Percentiles rank a stretch among this genome's conserved stretches.
phyloP scores from a whole-genome alignment of 1,139 yeast species.

The Hyphopichia fennica region DNA sequence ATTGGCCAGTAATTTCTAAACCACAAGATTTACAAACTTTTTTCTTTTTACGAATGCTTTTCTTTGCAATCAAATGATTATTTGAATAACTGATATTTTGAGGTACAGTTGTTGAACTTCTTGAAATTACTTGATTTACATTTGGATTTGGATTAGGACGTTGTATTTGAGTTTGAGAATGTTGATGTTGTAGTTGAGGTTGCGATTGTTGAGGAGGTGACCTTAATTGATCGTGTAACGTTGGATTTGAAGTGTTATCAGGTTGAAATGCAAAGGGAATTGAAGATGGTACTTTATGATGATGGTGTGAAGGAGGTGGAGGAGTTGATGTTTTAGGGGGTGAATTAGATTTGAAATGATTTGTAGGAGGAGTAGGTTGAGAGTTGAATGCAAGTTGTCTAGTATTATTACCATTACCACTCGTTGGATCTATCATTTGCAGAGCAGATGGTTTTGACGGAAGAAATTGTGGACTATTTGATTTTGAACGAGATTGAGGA shows the following conservation, averaged over 20 bases:
- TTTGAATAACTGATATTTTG: not conserved
- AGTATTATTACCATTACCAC: not conserved
- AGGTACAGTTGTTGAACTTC: not conserved
- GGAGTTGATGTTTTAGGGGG: not conserved
- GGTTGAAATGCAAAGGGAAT: not conserved
- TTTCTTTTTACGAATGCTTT: constrained; percentile 24
- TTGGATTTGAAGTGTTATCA: not conserved
- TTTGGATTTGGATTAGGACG: constrained; percentile 3
- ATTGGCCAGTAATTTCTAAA: constrained; percentile 70
- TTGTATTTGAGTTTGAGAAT: constrained; percentile 12
- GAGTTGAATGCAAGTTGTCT: not conserved
- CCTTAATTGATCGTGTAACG: not conserved
- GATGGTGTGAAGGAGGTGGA: not conserved
- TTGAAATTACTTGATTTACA: not conserved
- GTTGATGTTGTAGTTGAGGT: constrained; percentile 10
- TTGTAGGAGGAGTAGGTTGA: not conserved
- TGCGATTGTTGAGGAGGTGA: not conserved
- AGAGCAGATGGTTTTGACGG: not conserved
- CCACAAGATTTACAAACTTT: constrained; percentile 64
- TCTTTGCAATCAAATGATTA: constrained; percentile 5
- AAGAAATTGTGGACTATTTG: not conserved
- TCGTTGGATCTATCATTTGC: not conserved
- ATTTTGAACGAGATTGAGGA: not conserved
- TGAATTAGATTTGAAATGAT: not conserved
- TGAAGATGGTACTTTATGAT: not conserved